Evolutionary conservation across 2,329 filamentous ascomycete genomes (phyloP), one percentile per base, ranked within the genome.

Genomic region (Paecilomyces sp.): DNA sequence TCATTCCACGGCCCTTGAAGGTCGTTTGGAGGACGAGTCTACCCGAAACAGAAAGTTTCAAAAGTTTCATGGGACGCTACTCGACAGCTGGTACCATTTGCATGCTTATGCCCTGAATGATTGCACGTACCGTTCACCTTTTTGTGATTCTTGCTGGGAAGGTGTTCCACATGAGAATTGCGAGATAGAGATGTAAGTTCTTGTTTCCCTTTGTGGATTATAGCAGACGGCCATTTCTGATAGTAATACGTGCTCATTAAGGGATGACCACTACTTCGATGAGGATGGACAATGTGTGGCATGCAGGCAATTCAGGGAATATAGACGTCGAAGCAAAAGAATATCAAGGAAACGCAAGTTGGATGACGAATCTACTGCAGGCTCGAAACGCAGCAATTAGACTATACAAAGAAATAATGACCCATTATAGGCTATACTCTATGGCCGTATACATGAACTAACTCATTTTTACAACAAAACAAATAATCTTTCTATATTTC

Each of bases 311-410:
- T 18, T 3, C 18, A 8, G 4, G 12, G 31, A 60, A 25, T 33
- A 57, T 22, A 25, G 58, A 22, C 58, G 58, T n/a, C 55, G 58
- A 11, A 60, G 58, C 25, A 60, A 57, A 54, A 30, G 58, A 34
- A 34, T 60, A 54, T 9, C 41, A 63, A 62, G 36, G 57, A 75
- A 57, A 64, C 69, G 6, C 64, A 70, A 13, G 73, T 80, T 15
- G 15, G 36, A 41, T n/a, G 36, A 15, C 31, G 31, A 11, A 33
- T 11, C 3, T 33, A 33, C 31, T 1, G 11, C 5, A 11, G 31
- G 11, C 9, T 3, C 1, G 11, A 33, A 33, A 3, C 1, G 31
- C 5, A 12, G 31, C 3, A 33, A 33, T 33, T 33, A 33, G 7
- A 33, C 9, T 33, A 1, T 7, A 33, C 9, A 11, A 11, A 11